phyloP scores from a whole-genome alignment of 805 yeast species.

The Cyberlindnera lachancei region DNA sequence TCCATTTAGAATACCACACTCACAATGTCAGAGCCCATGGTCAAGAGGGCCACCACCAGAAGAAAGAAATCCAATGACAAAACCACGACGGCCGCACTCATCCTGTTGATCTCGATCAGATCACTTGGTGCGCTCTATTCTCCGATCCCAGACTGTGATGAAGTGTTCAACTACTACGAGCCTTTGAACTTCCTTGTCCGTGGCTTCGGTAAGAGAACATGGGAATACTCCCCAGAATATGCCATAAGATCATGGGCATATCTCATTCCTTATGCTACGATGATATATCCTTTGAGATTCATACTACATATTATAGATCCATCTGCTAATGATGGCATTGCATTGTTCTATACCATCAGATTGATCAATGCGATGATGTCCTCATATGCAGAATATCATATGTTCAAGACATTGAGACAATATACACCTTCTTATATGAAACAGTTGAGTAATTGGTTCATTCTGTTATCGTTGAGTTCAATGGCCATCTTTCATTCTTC shows the following conservation, averaged over 20 bases:
- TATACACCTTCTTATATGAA: too few species aligned
- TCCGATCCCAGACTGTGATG: slow-evolving; percentile 89
- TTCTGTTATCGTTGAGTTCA: slow-evolving; percentile 51
- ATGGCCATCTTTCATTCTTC: slow-evolving; percentile 90
- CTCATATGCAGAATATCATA: slow-evolving; percentile 43
- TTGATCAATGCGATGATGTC: slow-evolving; percentile 32
- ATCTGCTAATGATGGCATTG: not conserved
- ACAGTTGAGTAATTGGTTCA: slow-evolving; percentile 46
- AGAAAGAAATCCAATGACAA: too few species aligned
- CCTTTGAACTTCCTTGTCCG: slow-evolving; percentile 74
- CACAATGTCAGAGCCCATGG: too few species aligned
- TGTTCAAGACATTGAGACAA: slow-evolving; percentile 36
- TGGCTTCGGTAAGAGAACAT: slow-evolving; percentile 86
- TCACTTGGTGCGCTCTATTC: slow-evolving; percentile 42
- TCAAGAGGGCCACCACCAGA: too few species aligned
- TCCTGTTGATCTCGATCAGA: slow-evolving; percentile 14
- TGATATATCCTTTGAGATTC: slow-evolving; percentile 18
- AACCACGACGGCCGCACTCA: too few species aligned
- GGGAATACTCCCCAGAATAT: slow-evolving; percentile 92
- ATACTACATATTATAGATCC: too few species aligned
- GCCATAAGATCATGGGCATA: slow-evolving; percentile 86
- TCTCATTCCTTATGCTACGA: slow-evolving; percentile 36
- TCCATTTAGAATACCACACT: too few species aligned
- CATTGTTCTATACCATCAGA: slow-evolving; percentile 47
- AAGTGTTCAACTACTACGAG: slow-evolving; percentile 89